Evolutionary conservation across 495 filamentous ascomycete genomes (phyloP).

Genomic region (Trichocladium antarcticum): DNA sequence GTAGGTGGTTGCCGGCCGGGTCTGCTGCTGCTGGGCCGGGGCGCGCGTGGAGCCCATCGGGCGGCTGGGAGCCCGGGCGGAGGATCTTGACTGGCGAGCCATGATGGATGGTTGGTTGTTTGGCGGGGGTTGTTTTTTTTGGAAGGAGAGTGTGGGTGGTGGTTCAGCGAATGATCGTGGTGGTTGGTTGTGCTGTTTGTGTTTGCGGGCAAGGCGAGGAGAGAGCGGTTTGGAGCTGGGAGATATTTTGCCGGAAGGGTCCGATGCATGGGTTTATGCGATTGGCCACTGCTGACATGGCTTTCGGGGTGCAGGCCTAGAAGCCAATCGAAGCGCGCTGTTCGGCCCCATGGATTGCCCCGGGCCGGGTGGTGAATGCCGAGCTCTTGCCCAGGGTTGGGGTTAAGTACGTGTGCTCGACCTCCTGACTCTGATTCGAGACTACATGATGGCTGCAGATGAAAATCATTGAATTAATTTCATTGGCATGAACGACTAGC

Average conservation of each 20-base stretch:
- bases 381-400: neutral
- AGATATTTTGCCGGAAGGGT: constrained; percentile 7
- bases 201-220: no score
- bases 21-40: constrained; percentile 48
- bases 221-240: constrained; percentile 2
- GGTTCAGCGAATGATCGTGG: neutral
- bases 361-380: neutral
- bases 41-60: constrained; percentile 50
- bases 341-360: neutral
- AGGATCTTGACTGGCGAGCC: constrained; percentile 66
- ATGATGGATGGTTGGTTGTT: constrained; percentile 40
- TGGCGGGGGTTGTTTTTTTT: constrained; percentile 6
- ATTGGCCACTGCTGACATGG: constrained; percentile 18
- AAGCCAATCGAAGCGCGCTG: constrained; percentile 21
- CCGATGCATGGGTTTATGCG: constrained; percentile 13
- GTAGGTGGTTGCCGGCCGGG: constrained; percentile 53
- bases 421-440: neutral
- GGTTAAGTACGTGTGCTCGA: neutral
- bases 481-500: no score
- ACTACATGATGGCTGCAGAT: no score
- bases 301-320: constrained; percentile 5
- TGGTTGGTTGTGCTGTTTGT: neutral
- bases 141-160: neutral
- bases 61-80: constrained; percentile 53
- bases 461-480: no score